Percentiles rank a stretch among this genome's conserved stretches.
Evolutionary conservation across 2,329 filamentous ascomycete species (phyloP).

Genomic region (Aurifilum marmelostoma): DNA sequence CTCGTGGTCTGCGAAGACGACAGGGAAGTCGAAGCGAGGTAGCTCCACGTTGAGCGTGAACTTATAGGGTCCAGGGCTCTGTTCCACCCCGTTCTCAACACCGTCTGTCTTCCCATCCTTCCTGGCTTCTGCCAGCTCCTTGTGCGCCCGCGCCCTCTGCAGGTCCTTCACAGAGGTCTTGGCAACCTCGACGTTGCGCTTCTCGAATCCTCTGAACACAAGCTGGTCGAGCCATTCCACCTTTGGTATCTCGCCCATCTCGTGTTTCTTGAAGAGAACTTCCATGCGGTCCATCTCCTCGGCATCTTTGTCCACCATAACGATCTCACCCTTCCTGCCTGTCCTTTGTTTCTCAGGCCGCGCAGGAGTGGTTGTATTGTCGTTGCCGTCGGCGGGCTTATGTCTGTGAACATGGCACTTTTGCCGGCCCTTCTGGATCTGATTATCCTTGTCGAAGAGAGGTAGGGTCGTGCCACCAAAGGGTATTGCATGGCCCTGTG

Average conservation of each 20-base stretch:
- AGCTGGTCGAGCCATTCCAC: constrained; percentile 96
- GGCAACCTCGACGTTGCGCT: constrained; percentile 67
- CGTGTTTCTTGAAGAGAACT: constrained; percentile 92
- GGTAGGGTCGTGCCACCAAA: constrained; percentile 93
- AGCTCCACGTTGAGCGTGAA: constrained; percentile 91
- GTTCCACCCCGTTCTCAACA: constrained; percentile 47
- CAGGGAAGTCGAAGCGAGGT: constrained; percentile 90
- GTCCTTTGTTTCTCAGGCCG: constrained; percentile 58
- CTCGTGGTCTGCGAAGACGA: constrained; percentile 93
- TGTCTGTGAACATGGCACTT: constrained; percentile 86
- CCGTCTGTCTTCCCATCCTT: constrained; percentile 43
- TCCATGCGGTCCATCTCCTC: constrained; percentile 90
- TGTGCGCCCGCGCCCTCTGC: constrained; percentile 50
- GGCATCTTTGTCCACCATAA: constrained; percentile 67
- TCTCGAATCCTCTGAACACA: constrained; percentile 89
- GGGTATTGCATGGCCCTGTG: constrained; percentile 78
- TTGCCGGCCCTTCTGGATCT: constrained; percentile 87
- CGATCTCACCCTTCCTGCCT: constrained; percentile 49
- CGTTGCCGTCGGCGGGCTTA: constrained; percentile 82
- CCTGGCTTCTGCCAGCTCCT: constrained; percentile 36
- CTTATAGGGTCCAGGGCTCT: constrained; percentile 51
- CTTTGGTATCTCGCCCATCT: constrained; percentile 92
- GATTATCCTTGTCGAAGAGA: constrained; percentile 91
- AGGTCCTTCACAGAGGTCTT: constrained; percentile 64
- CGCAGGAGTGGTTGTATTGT: constrained; percentile 78